Evolutionary conservation across 257 asterid genomes (phyloP), one percentile per base, ranked within the genome.

Genomic region (Solanum sparsipilum): DNA sequence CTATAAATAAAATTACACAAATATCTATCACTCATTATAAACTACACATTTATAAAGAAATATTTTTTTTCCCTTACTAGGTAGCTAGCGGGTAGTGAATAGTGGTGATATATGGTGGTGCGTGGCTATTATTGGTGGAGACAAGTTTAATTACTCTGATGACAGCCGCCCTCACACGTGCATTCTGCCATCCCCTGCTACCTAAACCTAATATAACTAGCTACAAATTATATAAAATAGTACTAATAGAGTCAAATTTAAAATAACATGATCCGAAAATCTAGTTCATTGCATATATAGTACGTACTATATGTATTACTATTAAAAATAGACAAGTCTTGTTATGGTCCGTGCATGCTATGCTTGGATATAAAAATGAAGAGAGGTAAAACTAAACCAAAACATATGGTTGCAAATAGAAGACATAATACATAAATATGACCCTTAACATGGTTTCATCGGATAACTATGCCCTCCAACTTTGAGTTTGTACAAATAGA

Each of bases 391-490:
- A 65, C 29, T 65, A 56, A 20, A 56, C n/a, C 9, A 56, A 18
- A 52, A 16, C 8, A 20, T 56, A 56, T 63, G 13, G 72, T 65
- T 65, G 32, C 1, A n/a, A 10, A 65, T 46, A 46, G 58, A 46
- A 46, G 56, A 5, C 20, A 46, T 46, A 46, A 46, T 13, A 46
- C 6, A 46, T 46, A 46, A 46, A 46, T 13, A 46, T 46, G 3
- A 46, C 0, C 2, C 0, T 13, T 13, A 46, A 46, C 6, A 13
- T 46, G 20, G 0, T 13, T 46, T 46, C 2, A 13, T 1, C 1
- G 56, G 20, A 46, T 0, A 46, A 4, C 7, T 46, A 46, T 46
- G 2, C 0, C 20, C 0, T 46, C 0, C 2, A 46, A 4, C 7
- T 46, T 46, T 13, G 56, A 46, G 3, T 13, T 13, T 44, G 6